Conservation (phyloP, 2,329 filamentous ascomycete species). For the Domatiomyces catenatus region DNA sequence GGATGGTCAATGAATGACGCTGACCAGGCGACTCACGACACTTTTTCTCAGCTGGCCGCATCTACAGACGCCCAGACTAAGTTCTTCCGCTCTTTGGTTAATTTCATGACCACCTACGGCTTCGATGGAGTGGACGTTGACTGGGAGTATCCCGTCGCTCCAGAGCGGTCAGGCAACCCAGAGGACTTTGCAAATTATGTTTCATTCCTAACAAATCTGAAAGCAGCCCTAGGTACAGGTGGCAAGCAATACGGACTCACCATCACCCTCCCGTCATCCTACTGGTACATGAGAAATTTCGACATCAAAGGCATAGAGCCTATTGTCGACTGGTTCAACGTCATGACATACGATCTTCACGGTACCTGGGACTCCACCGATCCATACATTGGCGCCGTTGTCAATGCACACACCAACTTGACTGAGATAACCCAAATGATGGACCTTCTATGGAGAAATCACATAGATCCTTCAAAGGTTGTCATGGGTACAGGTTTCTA, state of each 20-base stretch:
- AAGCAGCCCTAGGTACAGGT: no score
- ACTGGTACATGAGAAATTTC: not conserved
- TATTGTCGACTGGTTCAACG: slow-evolving; percentile 18
- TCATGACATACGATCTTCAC: slow-evolving; percentile 21
- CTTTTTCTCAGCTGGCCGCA: not conserved
- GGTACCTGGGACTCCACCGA: not conserved
- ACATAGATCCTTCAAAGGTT: not conserved
- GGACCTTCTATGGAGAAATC: not conserved
- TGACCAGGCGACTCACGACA: no score
- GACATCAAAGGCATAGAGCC: slow-evolving; percentile 11
- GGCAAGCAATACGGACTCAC: not conserved
- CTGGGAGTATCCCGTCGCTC: slow-evolving; percentile 40
- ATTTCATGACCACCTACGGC: not conserved
- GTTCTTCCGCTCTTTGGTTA: not conserved
- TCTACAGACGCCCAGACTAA: no score
- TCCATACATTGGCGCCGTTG: not conserved
- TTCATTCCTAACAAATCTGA: not conserved
- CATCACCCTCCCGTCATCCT: not conserved
- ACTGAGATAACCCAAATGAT: not conserved
- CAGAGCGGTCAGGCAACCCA: slow-evolving; percentile 41
- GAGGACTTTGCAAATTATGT: slow-evolving; percentile 39
- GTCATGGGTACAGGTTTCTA: not conserved
- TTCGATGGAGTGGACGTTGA: slow-evolving; percentile 51
- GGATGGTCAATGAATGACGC: not conserved
- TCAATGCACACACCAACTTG: not conserved